Base-by-base conservation (phyloP, 352 stramenopile genomes). In the Globisporangium carolinianum region DNA sequence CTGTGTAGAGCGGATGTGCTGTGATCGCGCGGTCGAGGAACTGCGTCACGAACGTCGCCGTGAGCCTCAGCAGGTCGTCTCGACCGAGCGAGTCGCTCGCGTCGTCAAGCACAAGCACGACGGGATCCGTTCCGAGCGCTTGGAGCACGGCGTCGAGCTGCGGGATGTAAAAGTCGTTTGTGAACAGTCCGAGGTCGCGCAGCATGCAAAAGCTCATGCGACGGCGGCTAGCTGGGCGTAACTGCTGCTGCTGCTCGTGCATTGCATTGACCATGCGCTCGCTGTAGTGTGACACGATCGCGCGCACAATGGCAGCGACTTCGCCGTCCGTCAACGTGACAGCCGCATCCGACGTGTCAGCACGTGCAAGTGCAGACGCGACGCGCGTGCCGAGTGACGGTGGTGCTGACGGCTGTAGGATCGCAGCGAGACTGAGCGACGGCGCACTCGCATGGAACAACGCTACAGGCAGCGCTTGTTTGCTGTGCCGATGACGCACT, bases 131-230 rank as follows among this genome's bases (percentile, higher is more conserved):
- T 35, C 55, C 55, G 12, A 45, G 55, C 6, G 42, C 12, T 1
- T 72, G 32, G 53, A 77, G 72, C 15, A 73, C 52, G 48, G 65
- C 58, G 32, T 75, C 65, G 38, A 87, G 58, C 24, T 79, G 73
- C 3, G 55, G 58, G 15, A 86, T 58, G 56, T 79, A 89, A 50
- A 76, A 79, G 14, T 73, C 71, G 47, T 85, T 86, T 51, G 72
- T 63, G 50, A 89, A 73, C 24, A 89, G 45, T 12, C 62, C 63
- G 39, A 89, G 66, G 58, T 85, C 79, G 2, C 76, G 71, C 48
- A 74, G 51, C 62, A 87, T 69, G 36, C 52, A 53, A 60, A 73
- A 87, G 58, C 57, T 81, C 32, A 39, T 55, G 9, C 45, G 55
- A 8, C 56, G 53, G 42, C 53, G 57, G 4, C n/a, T 51, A 12